phyloP scores from a whole-genome alignment of 2,329 filamentous ascomycete genomes.

The Aspergillus costaricaensis region DNA sequence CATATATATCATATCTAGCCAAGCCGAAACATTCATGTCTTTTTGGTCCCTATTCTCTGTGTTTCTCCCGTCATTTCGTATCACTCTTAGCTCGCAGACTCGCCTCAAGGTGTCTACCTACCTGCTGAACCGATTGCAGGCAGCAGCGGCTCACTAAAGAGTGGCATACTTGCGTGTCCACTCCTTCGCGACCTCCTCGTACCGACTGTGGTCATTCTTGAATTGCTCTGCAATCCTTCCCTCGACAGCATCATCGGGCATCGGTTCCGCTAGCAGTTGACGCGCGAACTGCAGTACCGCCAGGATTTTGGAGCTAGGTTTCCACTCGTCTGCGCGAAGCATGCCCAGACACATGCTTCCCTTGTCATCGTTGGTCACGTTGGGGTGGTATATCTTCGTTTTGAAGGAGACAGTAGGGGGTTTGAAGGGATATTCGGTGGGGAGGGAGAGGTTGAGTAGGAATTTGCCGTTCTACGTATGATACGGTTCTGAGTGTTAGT shows the following conservation, averaged over 20 bases:
- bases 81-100: too few species aligned
- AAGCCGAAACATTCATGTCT: too few species aligned
- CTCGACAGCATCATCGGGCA: slow-evolving; percentile 89
- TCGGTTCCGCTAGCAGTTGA: slow-evolving; percentile 74
- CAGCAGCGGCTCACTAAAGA: not conserved
- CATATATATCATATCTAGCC: too few species aligned
- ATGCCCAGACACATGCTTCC: slow-evolving; percentile 84
- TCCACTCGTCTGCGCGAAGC: slow-evolving; percentile 87
- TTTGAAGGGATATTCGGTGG: slow-evolving; percentile 86
- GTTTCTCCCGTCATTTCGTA: too few species aligned
- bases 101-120: not conserved
- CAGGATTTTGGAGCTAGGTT: slow-evolving; percentile 75
- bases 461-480: slow-evolving; percentile 67
- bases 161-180: slow-evolving; percentile 74
- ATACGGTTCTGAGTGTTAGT: not conserved
- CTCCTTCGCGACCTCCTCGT: slow-evolving; percentile 72
- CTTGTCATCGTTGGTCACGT: slow-evolving; percentile 82
- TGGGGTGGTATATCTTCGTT: slow-evolving; percentile 94
- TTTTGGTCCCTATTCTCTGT: too few species aligned
- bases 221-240: slow-evolving; percentile 82
- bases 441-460: slow-evolving; percentile 71
- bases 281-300: slow-evolving; percentile 77
- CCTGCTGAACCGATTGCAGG: not conserved
- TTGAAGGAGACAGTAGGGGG: slow-evolving; percentile 75
- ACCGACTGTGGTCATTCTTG: slow-evolving; percentile 66